Base-by-base conservation (phyloP, 805 yeast species). In the Torulaspora delbrueckii region DNA sequence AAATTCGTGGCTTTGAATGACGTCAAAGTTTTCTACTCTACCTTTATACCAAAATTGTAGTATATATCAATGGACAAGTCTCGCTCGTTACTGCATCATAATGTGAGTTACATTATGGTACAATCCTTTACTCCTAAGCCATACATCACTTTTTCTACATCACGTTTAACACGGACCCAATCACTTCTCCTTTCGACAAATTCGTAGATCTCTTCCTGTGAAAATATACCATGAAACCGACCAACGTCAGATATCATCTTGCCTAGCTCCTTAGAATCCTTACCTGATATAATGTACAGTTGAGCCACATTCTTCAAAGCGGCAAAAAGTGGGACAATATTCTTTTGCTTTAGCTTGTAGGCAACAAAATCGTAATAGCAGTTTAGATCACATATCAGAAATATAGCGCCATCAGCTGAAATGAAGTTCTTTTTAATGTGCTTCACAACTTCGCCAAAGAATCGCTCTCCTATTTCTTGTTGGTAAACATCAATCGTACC, bases 131-230 rank as follows among this genome's bases (percentile, higher is more conserved):
- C 66, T 13, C 87, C 89, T 43, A 91, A 73, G 0, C 99, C 98
- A 59, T 89, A 93, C 82, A 93, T 86, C n/a, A 87, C 90, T 62
- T 84, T 87, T 65, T 91, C 98, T 8, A 91, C 97, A 48, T 84
- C 85, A 50, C 75, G 72, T 53, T 80, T 83, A 23, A 91, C 84
- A 30, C 69, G 59, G 0, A 76, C 67, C 99, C 99, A 91, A 63
- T 91, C 99, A 30, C 81, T 76, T 46, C 99, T 72, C 50, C 95
- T 71, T 54, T 86, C 89, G 4, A 89, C 93, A 66, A 90, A 85
- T 60, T 87, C 96, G 58, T 87, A 86, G n/a, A 91, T 83, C 55
- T 91, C 99, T 56, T 93, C 98, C 37, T 95, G 96, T 24, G 82
- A 79, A 59, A 91, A 84, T 4, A 91, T 79, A 1, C 97, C 96